phyloP scores from a whole-genome alignment of 2,329 filamentous ascomycete genomes.

The Epichloe glyceriae region DNA sequence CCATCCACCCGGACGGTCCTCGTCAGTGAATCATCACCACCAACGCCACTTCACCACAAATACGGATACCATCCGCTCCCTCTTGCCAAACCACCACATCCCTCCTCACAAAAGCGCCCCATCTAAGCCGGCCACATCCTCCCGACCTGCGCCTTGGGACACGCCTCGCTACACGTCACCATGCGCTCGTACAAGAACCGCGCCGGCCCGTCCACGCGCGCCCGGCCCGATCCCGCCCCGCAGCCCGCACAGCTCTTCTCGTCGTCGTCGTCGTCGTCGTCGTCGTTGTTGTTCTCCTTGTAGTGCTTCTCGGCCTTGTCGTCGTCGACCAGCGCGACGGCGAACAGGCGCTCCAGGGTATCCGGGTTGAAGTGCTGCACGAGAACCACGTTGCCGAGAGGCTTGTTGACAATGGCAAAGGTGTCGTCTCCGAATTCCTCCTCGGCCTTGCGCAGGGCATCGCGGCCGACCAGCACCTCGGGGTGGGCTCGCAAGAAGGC shows the following conservation, averaged over 20 bases:
- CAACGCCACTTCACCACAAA: too few relatives aligned
- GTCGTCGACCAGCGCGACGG: constrained; percentile 6
- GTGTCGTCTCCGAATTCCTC: constrained; percentile 5
- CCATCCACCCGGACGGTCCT: too few relatives aligned
- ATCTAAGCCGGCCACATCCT: constrained; percentile 4
- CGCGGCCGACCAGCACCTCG: constrained; percentile 8
- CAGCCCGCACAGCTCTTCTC: constrained; percentile 2
- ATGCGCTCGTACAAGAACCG: constrained; percentile 3
- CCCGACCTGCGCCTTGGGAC: constrained; percentile 3
- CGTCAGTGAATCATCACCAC: too few relatives aligned
- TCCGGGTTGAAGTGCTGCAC: constrained; percentile 8
- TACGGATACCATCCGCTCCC: too few relatives aligned
- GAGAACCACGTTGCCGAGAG: constrained; percentile 6
- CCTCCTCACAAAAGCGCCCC: background rate
- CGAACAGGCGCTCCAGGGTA: constrained; percentile 8
- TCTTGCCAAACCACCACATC: too few relatives aligned
- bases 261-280: constrained; percentile 1
- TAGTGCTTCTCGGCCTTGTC: constrained; percentile 5
- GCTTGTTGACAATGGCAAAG: constrained; percentile 9
- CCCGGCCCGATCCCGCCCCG: constrained; percentile 1
- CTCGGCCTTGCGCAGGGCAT: constrained; percentile 5
- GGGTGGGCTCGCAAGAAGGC: constrained; percentile 7
- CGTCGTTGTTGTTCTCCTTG: constrained; percentile 1
- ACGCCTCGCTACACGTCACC: constrained; percentile 1
- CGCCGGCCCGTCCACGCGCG: background rate